Evolutionary conservation across 495 filamentous ascomycete genomes (phyloP).

Genomic region (Lasiosphaeria ovina): DNA sequence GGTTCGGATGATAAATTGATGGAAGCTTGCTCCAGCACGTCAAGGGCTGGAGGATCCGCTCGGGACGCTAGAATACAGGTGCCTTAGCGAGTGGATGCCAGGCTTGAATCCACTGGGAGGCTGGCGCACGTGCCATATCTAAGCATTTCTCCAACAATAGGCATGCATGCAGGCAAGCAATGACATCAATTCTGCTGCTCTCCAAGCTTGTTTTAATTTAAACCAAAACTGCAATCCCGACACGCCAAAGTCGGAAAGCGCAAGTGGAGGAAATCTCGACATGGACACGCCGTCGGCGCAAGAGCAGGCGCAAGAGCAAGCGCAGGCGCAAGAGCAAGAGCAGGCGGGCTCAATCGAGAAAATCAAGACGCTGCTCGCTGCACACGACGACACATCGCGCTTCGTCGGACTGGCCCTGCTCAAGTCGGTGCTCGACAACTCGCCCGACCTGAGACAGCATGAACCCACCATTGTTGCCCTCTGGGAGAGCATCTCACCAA

Average conservation of each 20-base stretch:
- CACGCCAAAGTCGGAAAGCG: background rate
- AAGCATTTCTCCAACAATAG: no score
- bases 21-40: no score
- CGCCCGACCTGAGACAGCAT: constrained; percentile 42
- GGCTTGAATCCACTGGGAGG: no score
- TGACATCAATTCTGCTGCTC: no score
- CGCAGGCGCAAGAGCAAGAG: constrained; percentile 13
- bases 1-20: no score
- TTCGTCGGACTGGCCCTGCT: constrained; percentile 66
- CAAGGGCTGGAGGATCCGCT: no score
- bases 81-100: no score
- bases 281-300: background rate
- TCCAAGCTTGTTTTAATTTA: background rate
- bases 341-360: constrained; percentile 33
- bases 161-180: no score
- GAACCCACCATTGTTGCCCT: constrained; percentile 33
- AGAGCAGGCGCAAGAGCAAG: constrained; percentile 6
- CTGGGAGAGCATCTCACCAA: constrained; percentile 57
- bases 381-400: constrained; percentile 61
- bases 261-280: no score
- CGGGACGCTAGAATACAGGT: no score
- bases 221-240: background rate
- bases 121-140: no score
- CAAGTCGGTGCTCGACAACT: constrained; percentile 58
- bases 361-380: constrained; percentile 46